A percentile compares a stretch with the other conserved stretches of the same genome.
Conservation (phyloP, 306 rosid species). For the Pueraria montana region DNA sequence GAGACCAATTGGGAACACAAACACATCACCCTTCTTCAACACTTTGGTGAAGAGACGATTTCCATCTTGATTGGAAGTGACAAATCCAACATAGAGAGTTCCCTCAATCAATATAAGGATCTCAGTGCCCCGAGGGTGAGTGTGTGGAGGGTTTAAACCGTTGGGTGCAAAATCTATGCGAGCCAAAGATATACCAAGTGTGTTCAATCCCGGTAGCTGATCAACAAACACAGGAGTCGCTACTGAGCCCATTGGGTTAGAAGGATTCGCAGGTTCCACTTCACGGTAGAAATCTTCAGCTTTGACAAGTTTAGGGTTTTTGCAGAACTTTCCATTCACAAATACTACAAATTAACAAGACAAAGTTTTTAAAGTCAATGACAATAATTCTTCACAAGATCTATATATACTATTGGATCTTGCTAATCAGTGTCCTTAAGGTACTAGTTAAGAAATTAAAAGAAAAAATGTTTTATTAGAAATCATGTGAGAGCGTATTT, state of each 20-base stretch:
- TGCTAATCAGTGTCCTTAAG: no score
- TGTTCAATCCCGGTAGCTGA: conserved; percentile 14
- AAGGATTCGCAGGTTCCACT: no score
- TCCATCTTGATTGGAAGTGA: background rate
- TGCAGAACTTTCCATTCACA: background rate
- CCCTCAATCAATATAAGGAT: background rate
- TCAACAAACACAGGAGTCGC: background rate
- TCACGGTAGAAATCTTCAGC: no score
- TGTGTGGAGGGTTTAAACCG: background rate
- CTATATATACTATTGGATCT: no score
- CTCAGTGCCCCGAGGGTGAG: background rate
- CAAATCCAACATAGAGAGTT: background rate
- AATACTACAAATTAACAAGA: background rate
- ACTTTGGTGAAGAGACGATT: background rate
- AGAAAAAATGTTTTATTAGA: no score
- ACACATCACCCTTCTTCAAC: background rate
- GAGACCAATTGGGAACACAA: background rate
- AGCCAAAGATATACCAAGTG: conserved; percentile 11
- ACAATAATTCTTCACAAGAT: no score
- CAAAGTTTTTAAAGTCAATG: no score
- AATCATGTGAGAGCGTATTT: no score
- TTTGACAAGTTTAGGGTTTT: no score
- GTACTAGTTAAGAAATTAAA: no score
- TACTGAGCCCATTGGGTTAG: no score
- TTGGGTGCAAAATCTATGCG: background rate